Evolutionary conservation across 106 monocot species (phyloP), one percentile per base, ranked within the genome.

Genomic region (Acanthochlamys bracteata): DNA sequence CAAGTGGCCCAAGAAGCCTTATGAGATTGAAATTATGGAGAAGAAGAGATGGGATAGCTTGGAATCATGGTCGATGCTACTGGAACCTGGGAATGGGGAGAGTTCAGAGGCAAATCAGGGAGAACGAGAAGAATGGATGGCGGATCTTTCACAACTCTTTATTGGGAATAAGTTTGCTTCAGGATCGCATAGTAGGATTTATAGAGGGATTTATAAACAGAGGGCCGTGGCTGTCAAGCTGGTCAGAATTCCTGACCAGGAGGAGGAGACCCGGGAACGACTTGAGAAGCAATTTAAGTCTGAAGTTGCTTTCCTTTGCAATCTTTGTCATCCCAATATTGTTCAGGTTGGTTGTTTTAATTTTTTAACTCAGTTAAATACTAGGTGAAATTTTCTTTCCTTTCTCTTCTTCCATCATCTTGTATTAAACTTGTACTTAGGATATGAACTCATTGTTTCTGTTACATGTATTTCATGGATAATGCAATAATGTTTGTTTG

Each of bases 121-220:
- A 12, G 81, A 82, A 21, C 39, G 72, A 11, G 95, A 95, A 59
- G 84, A 84, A n/a, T 95, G 95, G 95, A 80, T 82, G 84, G 95
- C 90, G 9, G 95, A 95, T 75, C 79, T 95, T 27, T 95, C 95
- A 15, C 87, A 95, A 33, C 79, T 95, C 2, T 84, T 90, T 60
- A 77, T 95, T 17, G 95, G 95, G 17, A 86, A 90, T 54, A 95
- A 84, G 69, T 95, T 95, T 63, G 90, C 95, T 20, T 84, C 95
- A 1, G 95, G 95, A 7, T 75, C 90, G 0, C 82, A 90, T 42
- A 95, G 95, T 59, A 75, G 90, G 79, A 90, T 95, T 17, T 95
- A 95, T 64, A 68, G 87, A 14, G 95, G 90, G 12, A 95, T 90
- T 55, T 95, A 95, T 63, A 95, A 90, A 79, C 82, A 95, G 67